Conservation (phyloP, 805 yeast species). For the Kodamaea neixiangensis region DNA sequence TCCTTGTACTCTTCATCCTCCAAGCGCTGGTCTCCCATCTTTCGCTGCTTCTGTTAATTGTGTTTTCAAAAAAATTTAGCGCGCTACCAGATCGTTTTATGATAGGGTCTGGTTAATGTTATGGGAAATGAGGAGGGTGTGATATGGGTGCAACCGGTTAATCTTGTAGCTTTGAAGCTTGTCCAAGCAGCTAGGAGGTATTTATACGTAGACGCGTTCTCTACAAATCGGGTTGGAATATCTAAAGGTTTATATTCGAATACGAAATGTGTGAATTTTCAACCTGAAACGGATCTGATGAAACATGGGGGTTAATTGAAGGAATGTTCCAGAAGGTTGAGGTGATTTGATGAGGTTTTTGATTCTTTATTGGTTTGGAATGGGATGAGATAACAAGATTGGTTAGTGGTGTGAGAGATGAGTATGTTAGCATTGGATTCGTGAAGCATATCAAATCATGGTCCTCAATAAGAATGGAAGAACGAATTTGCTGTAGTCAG, state of each 20-base stretch:
- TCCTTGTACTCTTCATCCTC: slow-evolving; percentile 14
- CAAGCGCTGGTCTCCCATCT: slow-evolving; percentile 3
- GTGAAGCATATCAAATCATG: too few species aligned
- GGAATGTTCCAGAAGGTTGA: background rate
- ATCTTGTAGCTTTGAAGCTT: too few species aligned
- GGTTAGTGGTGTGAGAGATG: background rate
- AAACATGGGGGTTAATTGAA: too few species aligned
- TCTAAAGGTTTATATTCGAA: too few species aligned
- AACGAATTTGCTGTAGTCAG: too few species aligned
- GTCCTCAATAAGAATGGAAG: too few species aligned
- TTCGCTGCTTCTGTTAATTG: background rate
- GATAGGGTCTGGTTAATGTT: background rate
- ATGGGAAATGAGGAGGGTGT: background rate
- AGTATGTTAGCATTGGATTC: background rate
- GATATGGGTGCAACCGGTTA: background rate
- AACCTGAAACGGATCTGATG: too few species aligned
- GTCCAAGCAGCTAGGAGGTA: background rate
- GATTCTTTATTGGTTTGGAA: background rate
- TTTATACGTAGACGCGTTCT: too few species aligned
- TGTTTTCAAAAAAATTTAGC: background rate
- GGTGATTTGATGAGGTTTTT: background rate
- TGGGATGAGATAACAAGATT: background rate
- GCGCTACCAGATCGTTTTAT: background rate
- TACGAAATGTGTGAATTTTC: too few species aligned
- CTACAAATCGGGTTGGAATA: too few species aligned